Percentiles rank a stretch among this genome's conserved stretches.
These are phyloP conservation scores for Cytospora piceae DNA, from an alignment of 2,329 filamentous ascomycete genomes.

Conservation along the genomic window DNA sequence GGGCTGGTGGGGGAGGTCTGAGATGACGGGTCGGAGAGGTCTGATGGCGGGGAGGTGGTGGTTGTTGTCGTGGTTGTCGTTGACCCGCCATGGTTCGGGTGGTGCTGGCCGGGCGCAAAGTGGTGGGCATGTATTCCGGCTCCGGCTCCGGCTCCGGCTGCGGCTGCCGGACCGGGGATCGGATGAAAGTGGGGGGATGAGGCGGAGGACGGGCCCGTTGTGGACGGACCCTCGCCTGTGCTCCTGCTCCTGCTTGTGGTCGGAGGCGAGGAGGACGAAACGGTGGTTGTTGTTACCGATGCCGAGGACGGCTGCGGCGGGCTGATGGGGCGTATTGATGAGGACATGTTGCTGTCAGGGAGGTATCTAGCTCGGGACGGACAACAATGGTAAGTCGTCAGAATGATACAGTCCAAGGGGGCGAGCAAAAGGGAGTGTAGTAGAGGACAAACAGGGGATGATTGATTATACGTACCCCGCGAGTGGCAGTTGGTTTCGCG, in stretches of 20 bases:
- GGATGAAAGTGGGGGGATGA: constrained; percentile 24
- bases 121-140: constrained; percentile 12
- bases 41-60: background rate
- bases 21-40: constrained; percentile 1
- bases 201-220: constrained; percentile 28
- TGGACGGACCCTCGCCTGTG: constrained; percentile 27
- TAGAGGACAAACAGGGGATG: constrained; percentile 17
- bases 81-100: background rate
- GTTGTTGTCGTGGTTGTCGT: background rate
- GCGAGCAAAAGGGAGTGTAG: background rate
- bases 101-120: background rate
- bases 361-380: background rate
- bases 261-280: constrained; percentile 25
- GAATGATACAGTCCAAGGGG: background rate
- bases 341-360: constrained; percentile 22
- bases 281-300: constrained; percentile 30
- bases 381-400: background rate
- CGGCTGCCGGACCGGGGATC: constrained; percentile 4
- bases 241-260: constrained; percentile 29
- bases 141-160: background rate
- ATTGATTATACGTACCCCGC: background rate
- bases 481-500: background rate
- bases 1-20: constrained; percentile 33
- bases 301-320: constrained; percentile 29
- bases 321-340: constrained; percentile 23